phyloP scores from a whole-genome alignment of 257 asterid genomes.

The Apocynum venetum region DNA sequence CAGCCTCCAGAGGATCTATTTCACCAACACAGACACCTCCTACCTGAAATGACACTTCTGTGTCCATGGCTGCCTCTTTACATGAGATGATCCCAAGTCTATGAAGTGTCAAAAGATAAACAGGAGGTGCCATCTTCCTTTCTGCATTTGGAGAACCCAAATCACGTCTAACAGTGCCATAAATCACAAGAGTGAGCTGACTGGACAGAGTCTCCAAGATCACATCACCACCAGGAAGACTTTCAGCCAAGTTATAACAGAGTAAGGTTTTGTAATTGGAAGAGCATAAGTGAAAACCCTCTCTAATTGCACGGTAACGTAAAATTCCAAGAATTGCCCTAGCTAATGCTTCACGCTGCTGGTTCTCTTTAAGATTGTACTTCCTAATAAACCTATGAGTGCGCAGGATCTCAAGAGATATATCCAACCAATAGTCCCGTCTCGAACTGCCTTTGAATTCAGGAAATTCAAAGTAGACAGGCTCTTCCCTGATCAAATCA shows the following conservation, averaged over 20 bases:
- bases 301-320: conserved; percentile 78
- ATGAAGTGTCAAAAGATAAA: conserved; percentile 51
- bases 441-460: conserved; percentile 88
- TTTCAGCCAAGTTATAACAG: conserved; percentile 93
- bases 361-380: conserved; percentile 56
- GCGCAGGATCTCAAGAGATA: conserved; percentile 70
- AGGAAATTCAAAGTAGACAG: conserved; percentile 88
- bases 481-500: conserved; percentile 60
- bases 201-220: conserved; percentile 62
- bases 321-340: conserved; percentile 78
- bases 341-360: conserved; percentile 66
- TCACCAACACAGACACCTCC: conserved; percentile 71
- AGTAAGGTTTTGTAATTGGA: conserved; percentile 69
- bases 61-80: conserved; percentile 37
- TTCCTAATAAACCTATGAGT: conserved; percentile 66
- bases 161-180: conserved; percentile 34
- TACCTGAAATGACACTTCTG: conserved; percentile 38
- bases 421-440: conserved; percentile 90
- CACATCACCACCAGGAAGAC: conserved; percentile 87
- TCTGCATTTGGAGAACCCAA: conserved; percentile 50
- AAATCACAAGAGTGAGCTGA: conserved; percentile 44
- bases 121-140: conserved; percentile 43
- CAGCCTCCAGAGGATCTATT: conserved; percentile 71
- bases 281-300: conserved; percentile 56
- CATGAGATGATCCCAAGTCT: conserved; percentile 53